Conservation (phyloP, 208 protist species). For the Crithidia expoeki region DNA sequence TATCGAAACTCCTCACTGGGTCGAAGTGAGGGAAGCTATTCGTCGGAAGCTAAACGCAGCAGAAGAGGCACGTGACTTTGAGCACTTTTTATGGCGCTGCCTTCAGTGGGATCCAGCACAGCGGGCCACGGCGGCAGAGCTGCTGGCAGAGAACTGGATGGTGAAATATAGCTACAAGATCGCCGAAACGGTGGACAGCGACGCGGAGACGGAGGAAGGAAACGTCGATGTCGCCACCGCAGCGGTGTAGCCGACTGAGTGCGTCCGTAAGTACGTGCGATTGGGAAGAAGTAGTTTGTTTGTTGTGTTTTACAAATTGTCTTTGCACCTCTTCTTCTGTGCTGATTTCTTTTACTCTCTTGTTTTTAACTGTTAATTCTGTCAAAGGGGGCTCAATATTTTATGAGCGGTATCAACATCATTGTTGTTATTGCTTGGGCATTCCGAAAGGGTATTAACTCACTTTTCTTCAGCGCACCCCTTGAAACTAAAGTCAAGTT, state of each 20-base stretch:
- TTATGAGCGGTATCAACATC: too few species aligned
- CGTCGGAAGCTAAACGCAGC: conserved; percentile 29
- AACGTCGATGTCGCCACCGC: not conserved
- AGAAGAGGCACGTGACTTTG: conserved; percentile 46
- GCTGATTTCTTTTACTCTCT: too few species aligned
- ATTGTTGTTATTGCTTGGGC: too few species aligned
- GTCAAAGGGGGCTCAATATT: too few species aligned
- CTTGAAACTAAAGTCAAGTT: too few species aligned
- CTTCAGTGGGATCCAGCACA: conserved; percentile 61
- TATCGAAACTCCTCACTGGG: conserved; percentile 42
- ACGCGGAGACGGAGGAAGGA: not conserved
- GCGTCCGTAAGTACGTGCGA: too few species aligned
- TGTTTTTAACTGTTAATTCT: too few species aligned
- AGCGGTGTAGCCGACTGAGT: not conserved
- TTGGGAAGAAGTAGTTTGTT: too few species aligned
- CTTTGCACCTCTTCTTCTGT: not conserved
- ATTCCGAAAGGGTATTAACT: too few species aligned
- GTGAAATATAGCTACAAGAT: conserved; percentile 26
- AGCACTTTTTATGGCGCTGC: conserved; percentile 43
- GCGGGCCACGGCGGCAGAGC: conserved; percentile 38
- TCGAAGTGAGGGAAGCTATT: conserved; percentile 36
- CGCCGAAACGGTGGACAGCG: conserved; percentile 11
- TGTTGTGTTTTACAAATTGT: too few species aligned
- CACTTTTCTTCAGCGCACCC: too few species aligned
- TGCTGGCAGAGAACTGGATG: conserved; percentile 49